These are phyloP conservation scores for Puccinellia tenuiflora DNA, from an alignment of 176 grass and related monocot species.

Conservation along the genomic window DNA sequence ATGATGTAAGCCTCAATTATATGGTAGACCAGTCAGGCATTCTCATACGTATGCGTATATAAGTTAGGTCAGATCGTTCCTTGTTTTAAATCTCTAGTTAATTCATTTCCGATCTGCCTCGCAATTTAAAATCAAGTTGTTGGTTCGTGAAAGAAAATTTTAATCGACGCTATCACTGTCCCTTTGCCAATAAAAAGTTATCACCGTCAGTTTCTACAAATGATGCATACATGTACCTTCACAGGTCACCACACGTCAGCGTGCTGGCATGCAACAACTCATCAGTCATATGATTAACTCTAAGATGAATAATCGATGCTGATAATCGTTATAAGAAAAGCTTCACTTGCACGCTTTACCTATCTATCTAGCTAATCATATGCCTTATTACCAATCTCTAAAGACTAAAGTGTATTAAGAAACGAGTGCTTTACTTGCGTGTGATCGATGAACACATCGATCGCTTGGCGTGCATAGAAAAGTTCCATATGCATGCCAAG, in stretches of 20 bases:
- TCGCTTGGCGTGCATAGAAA: slow-evolving; percentile 19
- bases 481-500: slow-evolving; percentile 15
- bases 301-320: neutral
- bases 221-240: neutral
- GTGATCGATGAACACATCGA: slow-evolving; percentile 10
- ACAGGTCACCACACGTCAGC: neutral
- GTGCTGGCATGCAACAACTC: neutral
- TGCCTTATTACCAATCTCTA: neutral
- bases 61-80: slow-evolving; percentile 7
- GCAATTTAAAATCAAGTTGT: neutral
- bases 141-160: neutral
- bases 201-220: neutral
- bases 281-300: neutral
- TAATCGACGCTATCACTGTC: neutral
- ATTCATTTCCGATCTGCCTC: neutral
- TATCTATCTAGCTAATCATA: slow-evolving; percentile 30
- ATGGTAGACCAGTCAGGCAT: neutral
- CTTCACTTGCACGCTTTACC: slow-evolving; percentile 41
- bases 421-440: slow-evolving; percentile 19
- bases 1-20: slow-evolving; percentile 15
- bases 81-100: neutral
- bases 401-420: slow-evolving; percentile 13
- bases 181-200: neutral
- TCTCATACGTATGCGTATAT: neutral
- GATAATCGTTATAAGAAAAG: slow-evolving; percentile 11